These are phyloP conservation scores for Secale cereale DNA, from an alignment of 176 grass and related monocot genomes.

Conservation along the genomic window DNA sequence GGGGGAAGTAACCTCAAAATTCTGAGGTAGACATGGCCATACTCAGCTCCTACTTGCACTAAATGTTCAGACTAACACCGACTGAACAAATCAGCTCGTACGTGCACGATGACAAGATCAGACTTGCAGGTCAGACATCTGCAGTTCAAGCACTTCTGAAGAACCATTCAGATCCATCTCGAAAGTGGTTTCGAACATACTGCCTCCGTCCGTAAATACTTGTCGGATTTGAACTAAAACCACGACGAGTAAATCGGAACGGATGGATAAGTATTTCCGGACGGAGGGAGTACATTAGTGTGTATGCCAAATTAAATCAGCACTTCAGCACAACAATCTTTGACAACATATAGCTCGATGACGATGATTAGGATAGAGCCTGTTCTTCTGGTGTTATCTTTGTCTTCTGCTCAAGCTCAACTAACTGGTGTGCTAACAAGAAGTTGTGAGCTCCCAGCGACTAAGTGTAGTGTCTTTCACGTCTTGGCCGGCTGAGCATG, in stretches of 20 bases:
- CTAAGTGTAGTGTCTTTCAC: not conserved
- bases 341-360: not conserved
- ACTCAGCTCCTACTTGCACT: not conserved
- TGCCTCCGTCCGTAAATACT: no score
- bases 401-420: not conserved
- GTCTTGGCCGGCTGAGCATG: not conserved
- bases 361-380: not conserved
- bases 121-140: not conserved
- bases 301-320: not conserved
- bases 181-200: not conserved
- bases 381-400: not conserved
- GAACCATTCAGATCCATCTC: not conserved
- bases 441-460: not conserved
- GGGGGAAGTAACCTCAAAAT: not conserved
- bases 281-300: no score
- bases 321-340: not conserved
- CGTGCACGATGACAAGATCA: not conserved
- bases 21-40: not conserved
- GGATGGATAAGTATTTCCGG: no score
- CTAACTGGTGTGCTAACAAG: not conserved
- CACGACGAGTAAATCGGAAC: no score
- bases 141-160: not conserved
- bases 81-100: no score
- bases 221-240: no score
- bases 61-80: no score